phyloP scores from a whole-genome alignment of 345 rosid genomes.

The Lepidium didymum region DNA sequence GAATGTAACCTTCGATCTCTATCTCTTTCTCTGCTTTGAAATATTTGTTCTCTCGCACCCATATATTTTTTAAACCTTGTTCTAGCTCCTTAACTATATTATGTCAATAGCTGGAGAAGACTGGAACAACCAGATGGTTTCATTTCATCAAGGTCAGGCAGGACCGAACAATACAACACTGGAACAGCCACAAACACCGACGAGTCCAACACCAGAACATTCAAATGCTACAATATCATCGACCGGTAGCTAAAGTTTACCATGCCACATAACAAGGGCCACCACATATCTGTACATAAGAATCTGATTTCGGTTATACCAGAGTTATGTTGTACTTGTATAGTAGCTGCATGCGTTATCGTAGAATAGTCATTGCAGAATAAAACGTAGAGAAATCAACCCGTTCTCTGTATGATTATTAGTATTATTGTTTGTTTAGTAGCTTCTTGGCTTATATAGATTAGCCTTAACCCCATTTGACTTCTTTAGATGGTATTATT shows the following conservation, averaged over 20 bases:
- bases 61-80: background rate
- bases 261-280: background rate
- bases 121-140: constrained; percentile 18
- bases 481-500: background rate
- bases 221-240: constrained; percentile 16
- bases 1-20: constrained; percentile 61
- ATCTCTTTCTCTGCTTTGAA: background rate
- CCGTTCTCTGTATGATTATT: background rate
- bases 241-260: constrained; percentile 21
- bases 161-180: constrained; percentile 20
- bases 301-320: constrained; percentile 3
- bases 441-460: constrained; percentile 11
- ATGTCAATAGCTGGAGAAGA: constrained; percentile 12
- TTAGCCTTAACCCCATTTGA: constrained; percentile 1
- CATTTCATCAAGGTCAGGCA: constrained; percentile 10
- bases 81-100: constrained; percentile 14
- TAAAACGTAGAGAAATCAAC: constrained; percentile 18
- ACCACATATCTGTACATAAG: constrained; percentile 18
- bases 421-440: background rate
- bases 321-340: constrained; percentile 20
- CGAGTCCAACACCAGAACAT: constrained; percentile 11
- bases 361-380: constrained; percentile 20
- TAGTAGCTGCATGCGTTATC: constrained; percentile 23
- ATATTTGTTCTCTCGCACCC: background rate
- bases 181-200: constrained; percentile 18